phyloP scores from a whole-genome alignment of 108 stramenopile genomes.

The Skeletonema costatum region DNA sequence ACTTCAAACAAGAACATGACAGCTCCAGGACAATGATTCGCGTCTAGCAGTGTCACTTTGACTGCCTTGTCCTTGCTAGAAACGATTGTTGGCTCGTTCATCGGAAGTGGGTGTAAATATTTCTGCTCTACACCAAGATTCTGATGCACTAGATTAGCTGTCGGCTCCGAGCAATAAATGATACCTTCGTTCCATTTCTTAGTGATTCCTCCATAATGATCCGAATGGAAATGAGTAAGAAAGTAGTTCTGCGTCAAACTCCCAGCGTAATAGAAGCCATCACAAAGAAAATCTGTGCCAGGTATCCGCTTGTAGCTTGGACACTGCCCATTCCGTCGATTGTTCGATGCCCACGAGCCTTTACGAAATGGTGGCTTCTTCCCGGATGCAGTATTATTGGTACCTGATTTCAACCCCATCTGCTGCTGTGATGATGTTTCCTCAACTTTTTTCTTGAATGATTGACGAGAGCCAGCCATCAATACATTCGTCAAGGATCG shows the following conservation, averaged over 20 bases:
- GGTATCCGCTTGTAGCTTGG: slow-evolving; percentile 79
- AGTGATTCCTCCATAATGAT: slow-evolving; percentile 69
- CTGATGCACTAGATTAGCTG: slow-evolving; percentile 45
- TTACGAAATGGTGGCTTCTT: slow-evolving; percentile 8
- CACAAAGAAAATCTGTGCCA: slow-evolving; percentile 83
- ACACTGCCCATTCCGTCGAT: slow-evolving; percentile 41
- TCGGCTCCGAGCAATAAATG: slow-evolving; percentile 53
- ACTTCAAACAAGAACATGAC: slow-evolving; percentile 91
- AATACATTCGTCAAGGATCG: slow-evolving; percentile 47
- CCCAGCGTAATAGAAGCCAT: slow-evolving; percentile 44
- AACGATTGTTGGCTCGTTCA: slow-evolving; percentile 67
- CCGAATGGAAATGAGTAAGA: slow-evolving; percentile 79
- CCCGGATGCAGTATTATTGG: not conserved
- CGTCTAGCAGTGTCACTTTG: slow-evolving; percentile 64
- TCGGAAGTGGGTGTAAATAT: slow-evolving; percentile 68
- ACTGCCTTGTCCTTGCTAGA: slow-evolving; percentile 53
- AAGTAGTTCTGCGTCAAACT: slow-evolving; percentile 82
- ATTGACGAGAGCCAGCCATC: slow-evolving; percentile 48
- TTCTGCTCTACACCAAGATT: slow-evolving; percentile 50
- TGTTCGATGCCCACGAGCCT: not conserved
- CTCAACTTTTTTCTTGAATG: slow-evolving; percentile 41
- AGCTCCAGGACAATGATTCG: slow-evolving; percentile 86
- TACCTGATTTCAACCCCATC: not conserved
- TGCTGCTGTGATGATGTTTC: slow-evolving; percentile 8
- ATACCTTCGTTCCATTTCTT: slow-evolving; percentile 73